Evolutionary conservation across 768 basidiomycete species (phyloP).

Genomic region (Zangia roseola): DNA sequence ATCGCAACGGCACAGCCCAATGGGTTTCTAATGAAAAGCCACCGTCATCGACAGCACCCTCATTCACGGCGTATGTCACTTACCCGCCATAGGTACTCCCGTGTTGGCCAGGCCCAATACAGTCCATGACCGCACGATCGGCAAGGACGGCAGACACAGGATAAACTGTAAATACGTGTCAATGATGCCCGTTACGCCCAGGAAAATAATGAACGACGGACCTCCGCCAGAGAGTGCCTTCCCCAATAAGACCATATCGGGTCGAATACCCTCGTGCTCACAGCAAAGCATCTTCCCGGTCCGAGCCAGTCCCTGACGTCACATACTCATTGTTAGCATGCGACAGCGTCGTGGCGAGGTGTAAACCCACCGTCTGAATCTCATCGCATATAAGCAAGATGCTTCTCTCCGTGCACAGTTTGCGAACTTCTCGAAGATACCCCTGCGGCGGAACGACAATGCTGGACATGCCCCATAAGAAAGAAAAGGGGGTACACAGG

Average conservation of each 20-base stretch:
- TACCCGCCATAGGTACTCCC: conserved; percentile 95
- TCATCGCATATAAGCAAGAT: conserved; percentile 98
- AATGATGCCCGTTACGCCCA: conserved; percentile 1
- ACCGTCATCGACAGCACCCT: not conserved
- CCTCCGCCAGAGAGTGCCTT: conserved; percentile 97
- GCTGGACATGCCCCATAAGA: conserved; percentile 37
- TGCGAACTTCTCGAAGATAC: conserved; percentile 75
- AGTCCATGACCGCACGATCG: conserved; percentile 89
- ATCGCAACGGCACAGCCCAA: conserved; percentile 96
- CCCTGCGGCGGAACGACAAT: conserved; percentile 91
- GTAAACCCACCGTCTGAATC: conserved; percentile 78
- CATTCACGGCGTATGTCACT: conserved; percentile 8
- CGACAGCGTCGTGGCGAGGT: not conserved
- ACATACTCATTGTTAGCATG: conserved; percentile 3
- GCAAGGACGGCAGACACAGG: conserved; percentile 96
- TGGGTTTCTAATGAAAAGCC: conserved; percentile 62
- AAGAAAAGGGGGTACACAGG: not conserved
- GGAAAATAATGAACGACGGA: conserved; percentile 36
- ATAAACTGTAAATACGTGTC: conserved; percentile 59
- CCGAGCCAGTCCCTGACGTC: conserved; percentile 73
- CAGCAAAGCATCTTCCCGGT: conserved; percentile 94
- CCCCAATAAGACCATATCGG: conserved; percentile 90
- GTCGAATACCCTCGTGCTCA: conserved; percentile 84
- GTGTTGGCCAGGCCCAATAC: conserved; percentile 93
- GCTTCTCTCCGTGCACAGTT: conserved; percentile 88